Evolutionary conservation across 371 early-diverging fungal genomes (phyloP), one percentile per base, ranked within the genome.

Genomic region (Haplosporangium sp.): DNA sequence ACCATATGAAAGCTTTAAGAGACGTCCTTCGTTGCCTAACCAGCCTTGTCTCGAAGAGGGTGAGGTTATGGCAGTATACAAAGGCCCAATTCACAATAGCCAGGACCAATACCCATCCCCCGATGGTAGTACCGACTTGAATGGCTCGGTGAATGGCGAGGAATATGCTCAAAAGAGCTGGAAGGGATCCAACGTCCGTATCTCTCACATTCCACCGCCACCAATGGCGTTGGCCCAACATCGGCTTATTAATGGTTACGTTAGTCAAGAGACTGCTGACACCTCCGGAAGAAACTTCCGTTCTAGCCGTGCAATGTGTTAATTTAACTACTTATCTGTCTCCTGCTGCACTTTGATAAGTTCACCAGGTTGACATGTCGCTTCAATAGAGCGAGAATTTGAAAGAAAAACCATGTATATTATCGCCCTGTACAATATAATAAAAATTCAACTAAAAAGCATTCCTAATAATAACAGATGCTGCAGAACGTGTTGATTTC

Each of bases 1-100:
- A 3, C 73, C 69, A 9, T 70, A 78, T 27, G 78, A 78, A 11
- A 68, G 64, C 44, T 81, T 71, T 59, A 74, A 71, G 62, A 67
- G 81, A 40, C 81, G 81, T 19, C 72, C 81, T 0, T 81, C 81
- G 1, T 44, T 81, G 13, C 81, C 81, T 39, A 81, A 81, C 59
- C 81, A 81, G 58, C 81, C 81, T 19, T 71, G 71, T 50, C 59
- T 81, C 20, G 81, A 81, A 48, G 81, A 81, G 27, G 81, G 81
- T 17, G 81, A 81, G 75, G 60, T 69, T 2, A 57, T 81, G 71
- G 75, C 81, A 6, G 64, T 74, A 27, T 81, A 71, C 63, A 81
- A 74, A 45, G 63, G 69, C 13, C 68, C 72, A 0, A 71, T 67
- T 27, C 81, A 72, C 55, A 67, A 64, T 53, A 70, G 56, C 50